These are phyloP conservation scores for Erythrophleum fordii DNA, from an alignment of 306 rosid species.

Conservation along the genomic window DNA sequence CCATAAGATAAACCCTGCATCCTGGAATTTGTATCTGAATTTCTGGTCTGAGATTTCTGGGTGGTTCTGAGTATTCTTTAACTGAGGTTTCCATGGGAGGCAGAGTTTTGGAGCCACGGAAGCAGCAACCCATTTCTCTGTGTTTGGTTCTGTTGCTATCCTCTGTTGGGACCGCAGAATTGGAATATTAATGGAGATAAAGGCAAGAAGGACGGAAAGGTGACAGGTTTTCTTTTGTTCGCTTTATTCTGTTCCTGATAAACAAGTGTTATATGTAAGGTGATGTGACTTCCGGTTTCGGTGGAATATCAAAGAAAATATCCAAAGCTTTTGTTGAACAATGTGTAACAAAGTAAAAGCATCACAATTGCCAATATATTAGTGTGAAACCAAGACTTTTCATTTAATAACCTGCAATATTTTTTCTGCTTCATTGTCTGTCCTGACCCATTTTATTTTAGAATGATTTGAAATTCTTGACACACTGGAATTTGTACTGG, in stretches of 20 bases:
- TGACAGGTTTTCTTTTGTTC: slow-evolving; percentile 33
- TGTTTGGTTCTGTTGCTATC: slow-evolving; percentile 29
- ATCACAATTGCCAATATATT: background rate
- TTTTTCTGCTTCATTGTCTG: background rate
- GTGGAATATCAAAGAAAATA: slow-evolving; percentile 53
- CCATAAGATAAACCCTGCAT: slow-evolving; percentile 83
- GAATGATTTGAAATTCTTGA: background rate
- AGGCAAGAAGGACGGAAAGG: slow-evolving; percentile 8
- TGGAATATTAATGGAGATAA: slow-evolving; percentile 21
- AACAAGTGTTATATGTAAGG: background rate
- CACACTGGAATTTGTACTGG: background rate
- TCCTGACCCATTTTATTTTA: too few species aligned
- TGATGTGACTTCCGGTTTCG: slow-evolving; percentile 50
- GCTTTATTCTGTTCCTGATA: slow-evolving; percentile 61
- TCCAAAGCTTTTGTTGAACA: slow-evolving; percentile 34
- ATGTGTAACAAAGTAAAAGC: slow-evolving; percentile 30
- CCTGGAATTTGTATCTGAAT: slow-evolving; percentile 60
- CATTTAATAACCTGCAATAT: background rate
- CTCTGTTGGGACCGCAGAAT: slow-evolving; percentile 20
- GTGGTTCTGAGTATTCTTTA: slow-evolving; percentile 32
- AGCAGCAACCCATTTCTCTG: slow-evolving; percentile 65
- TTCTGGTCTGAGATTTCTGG: slow-evolving; percentile 55
- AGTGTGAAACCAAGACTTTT: slow-evolving; percentile 44
- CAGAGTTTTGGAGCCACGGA: slow-evolving; percentile 50
- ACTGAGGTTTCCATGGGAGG: slow-evolving; percentile 33